Conservation (phyloP, 2,329 filamentous ascomycete species). For the Arthroderma sp. region DNA sequence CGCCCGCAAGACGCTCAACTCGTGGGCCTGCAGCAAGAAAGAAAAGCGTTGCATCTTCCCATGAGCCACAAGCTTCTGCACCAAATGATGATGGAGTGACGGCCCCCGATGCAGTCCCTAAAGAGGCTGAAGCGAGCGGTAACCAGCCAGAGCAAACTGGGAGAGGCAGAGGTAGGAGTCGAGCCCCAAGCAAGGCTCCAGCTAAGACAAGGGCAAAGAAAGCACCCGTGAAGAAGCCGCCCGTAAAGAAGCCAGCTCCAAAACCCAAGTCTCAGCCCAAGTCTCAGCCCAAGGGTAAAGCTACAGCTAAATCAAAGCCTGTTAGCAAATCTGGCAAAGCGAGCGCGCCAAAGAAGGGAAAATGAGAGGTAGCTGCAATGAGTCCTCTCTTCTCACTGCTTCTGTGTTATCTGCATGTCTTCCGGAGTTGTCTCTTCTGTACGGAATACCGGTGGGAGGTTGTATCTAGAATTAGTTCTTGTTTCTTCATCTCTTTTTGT, state of each 20-base stretch:
- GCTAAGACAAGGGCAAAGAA: background rate
- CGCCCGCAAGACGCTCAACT: background rate
- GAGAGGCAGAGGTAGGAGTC: background rate
- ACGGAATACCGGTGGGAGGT: background rate
- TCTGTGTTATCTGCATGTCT: background rate
- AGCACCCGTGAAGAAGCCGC: background rate
- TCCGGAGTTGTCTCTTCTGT: background rate
- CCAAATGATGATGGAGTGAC: background rate
- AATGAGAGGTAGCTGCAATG: background rate
- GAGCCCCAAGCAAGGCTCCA: background rate
- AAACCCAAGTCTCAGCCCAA: background rate
- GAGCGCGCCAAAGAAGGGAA: background rate
- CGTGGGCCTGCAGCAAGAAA: background rate
- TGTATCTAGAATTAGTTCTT: background rate
- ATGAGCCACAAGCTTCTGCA: no score
- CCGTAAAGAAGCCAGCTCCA: background rate
- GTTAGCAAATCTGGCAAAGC: background rate
- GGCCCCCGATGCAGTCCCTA: background rate
- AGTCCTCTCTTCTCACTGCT: background rate
- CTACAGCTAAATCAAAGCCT: background rate
- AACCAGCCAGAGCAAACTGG: background rate
- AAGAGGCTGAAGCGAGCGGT: background rate
- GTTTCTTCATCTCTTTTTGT: background rate
- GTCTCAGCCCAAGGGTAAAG: background rate
- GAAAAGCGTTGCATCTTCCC: background rate